phyloP scores from a whole-genome alignment of 352 stramenopile genomes.

The Phytopythium litorale region DNA sequence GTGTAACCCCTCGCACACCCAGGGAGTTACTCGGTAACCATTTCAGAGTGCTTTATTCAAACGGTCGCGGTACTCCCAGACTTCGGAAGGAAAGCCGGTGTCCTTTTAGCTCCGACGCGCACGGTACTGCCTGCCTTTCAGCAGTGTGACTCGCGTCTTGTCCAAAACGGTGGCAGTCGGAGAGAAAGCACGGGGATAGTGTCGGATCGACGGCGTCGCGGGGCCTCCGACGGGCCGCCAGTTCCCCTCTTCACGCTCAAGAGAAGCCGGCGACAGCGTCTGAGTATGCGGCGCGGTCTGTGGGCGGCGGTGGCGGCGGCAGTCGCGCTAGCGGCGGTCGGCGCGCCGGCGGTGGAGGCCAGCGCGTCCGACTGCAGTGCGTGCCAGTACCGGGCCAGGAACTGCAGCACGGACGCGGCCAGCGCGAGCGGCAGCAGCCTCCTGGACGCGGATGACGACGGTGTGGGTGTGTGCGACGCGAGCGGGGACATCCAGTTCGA shows the following conservation, averaged over 20 bases:
- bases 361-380: slow-evolving; percentile 40
- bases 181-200: neutral
- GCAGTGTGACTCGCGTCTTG: slow-evolving; percentile 15
- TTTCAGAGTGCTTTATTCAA: neutral
- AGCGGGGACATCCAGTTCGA: slow-evolving; percentile 65
- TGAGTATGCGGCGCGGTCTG: slow-evolving; percentile 4
- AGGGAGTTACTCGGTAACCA: too few species aligned
- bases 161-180: slow-evolving; percentile 9
- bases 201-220: neutral
- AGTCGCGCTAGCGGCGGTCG: slow-evolving; percentile 16
- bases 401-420: slow-evolving; percentile 37
- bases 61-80: neutral
- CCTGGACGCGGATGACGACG: slow-evolving; percentile 6
- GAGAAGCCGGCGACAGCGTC: neutral
- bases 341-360: slow-evolving; percentile 5
- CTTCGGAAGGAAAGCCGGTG: slow-evolving; percentile 1
- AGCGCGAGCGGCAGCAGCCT: slow-evolving; percentile 7
- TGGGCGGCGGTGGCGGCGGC: slow-evolving; percentile 11
- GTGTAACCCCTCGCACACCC: too few species aligned
- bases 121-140: slow-evolving; percentile 1
- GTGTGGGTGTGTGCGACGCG: slow-evolving; percentile 50
- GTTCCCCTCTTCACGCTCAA: too few species aligned
- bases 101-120: neutral
- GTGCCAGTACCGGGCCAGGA: slow-evolving; percentile 62
- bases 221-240: too few species aligned